A percentile compares a stretch with the other conserved stretches of the same genome.
Evolutionary conservation across 2,329 filamentous ascomycete species (phyloP).

Genomic region (Neofusicoccum parvum): DNA sequence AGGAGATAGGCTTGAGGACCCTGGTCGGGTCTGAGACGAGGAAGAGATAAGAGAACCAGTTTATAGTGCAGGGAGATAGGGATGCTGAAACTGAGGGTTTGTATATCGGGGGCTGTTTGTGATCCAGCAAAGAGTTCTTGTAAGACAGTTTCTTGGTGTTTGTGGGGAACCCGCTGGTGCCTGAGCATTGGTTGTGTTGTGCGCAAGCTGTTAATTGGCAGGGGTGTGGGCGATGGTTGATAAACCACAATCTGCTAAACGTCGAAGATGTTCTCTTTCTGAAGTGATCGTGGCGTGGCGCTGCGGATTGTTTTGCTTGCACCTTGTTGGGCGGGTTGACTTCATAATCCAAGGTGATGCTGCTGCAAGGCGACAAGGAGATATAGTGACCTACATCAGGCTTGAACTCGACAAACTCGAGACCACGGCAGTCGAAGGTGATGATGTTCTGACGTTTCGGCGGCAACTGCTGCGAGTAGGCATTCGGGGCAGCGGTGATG

Average conservation of each 20-base stretch:
- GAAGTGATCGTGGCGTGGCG: too few species aligned
- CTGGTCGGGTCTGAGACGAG: neutral
- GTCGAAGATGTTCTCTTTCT: too few species aligned
- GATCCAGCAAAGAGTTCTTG: neutral
- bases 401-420: conserved; percentile 90
- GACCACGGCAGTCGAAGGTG: conserved; percentile 88
- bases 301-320: too few species aligned
- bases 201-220: neutral
- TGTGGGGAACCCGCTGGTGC: too few species aligned
- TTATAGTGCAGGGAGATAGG: neutral
- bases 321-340: too few species aligned
- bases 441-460: conserved; percentile 78
- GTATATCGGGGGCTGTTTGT: neutral
- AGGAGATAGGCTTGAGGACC: neutral
- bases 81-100: neutral
- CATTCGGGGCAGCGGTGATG: conserved; percentile 71
- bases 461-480: conserved; percentile 72
- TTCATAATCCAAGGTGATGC: too few species aligned
- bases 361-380: neutral
- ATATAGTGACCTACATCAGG: conserved; percentile 66
- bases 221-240: neutral
- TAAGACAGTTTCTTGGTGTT: too few species aligned
- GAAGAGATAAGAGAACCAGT: conserved; percentile 17
- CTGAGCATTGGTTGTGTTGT: neutral
- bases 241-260: neutral